Evolutionary conservation across 148 eudicot genomes (phyloP), one percentile per base, ranked within the genome.

Genomic region (Cornus suecica): DNA sequence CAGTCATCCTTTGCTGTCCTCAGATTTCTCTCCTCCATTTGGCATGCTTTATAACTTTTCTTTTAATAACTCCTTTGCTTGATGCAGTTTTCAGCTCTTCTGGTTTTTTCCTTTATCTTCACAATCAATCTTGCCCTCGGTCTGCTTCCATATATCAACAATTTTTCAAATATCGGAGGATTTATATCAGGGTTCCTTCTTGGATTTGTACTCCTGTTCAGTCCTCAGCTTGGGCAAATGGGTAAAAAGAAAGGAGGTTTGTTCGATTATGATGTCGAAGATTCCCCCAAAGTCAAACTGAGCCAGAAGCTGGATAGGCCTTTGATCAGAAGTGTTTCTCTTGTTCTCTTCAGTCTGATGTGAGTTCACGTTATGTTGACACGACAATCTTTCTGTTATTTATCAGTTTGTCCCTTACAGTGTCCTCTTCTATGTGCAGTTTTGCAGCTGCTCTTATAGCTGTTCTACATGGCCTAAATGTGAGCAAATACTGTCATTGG

Each of bases 101-200:
- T 76, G 32, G 81, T 41, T n/a, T 72, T 91, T 72, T 45, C 79
- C 64, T 56, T 72, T 48, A 74, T 91, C 74, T 85, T 81, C 25
- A 25, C 37, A 52, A 74, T 88, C 61, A 93, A 91, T 79, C 73
- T 83, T 31, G 63, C 68, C 56, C 80, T 89, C 45, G 98, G 98
- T 9, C 68, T 93, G 75, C 84, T 89, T 64, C 98, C 96, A 34
- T 83, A 76, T 63, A 79, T 93, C 34, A 80, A 85, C 86, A 93
- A 88, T 78, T 93, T 91, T 68, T 78, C 96, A 31, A 93, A 86
- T 73, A 74, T 88, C 24, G 97, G 90, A 68, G 97, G 96, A 45
- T 87, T 89, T 73, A 20, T 89, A 22, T 77, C 87, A 0, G 98
- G 98, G 22, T 84, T 88, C 66, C 91, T 91, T 63, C 87, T 86